phyloP scores from a whole-genome alignment of 164 flowering plant genomes.

The Vitis cinerea region DNA sequence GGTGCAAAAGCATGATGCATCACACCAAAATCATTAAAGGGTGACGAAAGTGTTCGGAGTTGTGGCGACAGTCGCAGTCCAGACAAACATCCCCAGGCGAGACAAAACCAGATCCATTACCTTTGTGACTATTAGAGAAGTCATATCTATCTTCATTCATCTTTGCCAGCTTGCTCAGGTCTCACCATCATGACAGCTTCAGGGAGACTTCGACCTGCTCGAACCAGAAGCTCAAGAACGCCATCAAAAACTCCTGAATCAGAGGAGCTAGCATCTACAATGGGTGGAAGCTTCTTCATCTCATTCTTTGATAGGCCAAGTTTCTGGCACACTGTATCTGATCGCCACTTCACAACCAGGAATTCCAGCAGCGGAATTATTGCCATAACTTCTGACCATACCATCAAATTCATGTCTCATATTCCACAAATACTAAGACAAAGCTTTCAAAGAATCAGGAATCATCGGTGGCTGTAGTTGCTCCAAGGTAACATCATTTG shows the following conservation, averaged over 20 bases:
- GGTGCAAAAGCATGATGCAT: too few species aligned
- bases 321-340: constrained; percentile 50
- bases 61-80: too few species aligned
- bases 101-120: too few species aligned
- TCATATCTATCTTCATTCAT: too few species aligned
- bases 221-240: constrained; percentile 89
- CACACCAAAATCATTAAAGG: too few species aligned
- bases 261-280: constrained; percentile 96
- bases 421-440: constrained; percentile 60
- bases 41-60: too few species aligned
- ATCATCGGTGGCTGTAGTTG: constrained; percentile 66
- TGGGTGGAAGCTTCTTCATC: constrained; percentile 89
- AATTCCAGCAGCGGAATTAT: too few species aligned
- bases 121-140: too few species aligned
- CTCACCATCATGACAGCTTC: constrained; percentile 99
- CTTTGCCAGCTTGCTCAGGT: constrained; percentile 44
- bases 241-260: constrained; percentile 99
- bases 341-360: too few species aligned
- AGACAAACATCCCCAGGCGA: too few species aligned
- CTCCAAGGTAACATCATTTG: constrained; percentile 36
- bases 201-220: constrained; percentile 99
- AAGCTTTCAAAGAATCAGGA: constrained; percentile 80
- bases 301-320: constrained; percentile 85
- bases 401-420: constrained; percentile 58
- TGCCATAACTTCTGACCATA: too few species aligned